These are phyloP conservation scores for Tuber aestivum DNA, from an alignment of 495 filamentous ascomycete species.

Conservation along the genomic window DNA sequence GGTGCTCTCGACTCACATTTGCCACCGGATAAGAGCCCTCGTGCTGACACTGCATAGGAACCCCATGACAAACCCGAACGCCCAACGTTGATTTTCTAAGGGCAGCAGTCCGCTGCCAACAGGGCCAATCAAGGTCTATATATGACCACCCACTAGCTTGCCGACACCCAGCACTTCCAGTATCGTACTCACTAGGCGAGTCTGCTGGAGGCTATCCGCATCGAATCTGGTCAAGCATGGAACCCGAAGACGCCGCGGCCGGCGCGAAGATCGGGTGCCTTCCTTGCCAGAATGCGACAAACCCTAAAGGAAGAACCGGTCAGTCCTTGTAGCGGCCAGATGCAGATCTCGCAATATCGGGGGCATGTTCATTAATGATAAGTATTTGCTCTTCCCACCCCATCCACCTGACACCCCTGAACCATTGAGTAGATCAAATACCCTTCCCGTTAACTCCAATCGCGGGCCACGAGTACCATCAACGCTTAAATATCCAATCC, in stretches of 20 bases:
- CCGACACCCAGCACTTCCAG: constrained; percentile 12
- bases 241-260: constrained; percentile 28
- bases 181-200: not conserved
- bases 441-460: constrained; percentile 9
- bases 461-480: constrained; percentile 30
- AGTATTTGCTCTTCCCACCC: not conserved
- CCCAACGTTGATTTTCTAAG: constrained; percentile 35
- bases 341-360: not conserved
- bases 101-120: constrained; percentile 27
- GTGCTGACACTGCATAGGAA: no score
- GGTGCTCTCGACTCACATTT: constrained; percentile 10
- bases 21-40: not conserved
- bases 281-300: not conserved
- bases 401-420: not conserved
- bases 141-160: constrained; percentile 19
- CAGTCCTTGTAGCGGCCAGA: constrained; percentile 9
- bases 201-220: not conserved
- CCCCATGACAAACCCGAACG: constrained; percentile 78
- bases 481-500: constrained; percentile 17
- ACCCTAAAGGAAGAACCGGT: not conserved
- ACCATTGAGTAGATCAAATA: constrained; percentile 4
- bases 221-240: not conserved
- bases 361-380: constrained; percentile 5
- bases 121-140: constrained; percentile 23
- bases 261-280: constrained; percentile 30